phyloP scores from a whole-genome alignment of 2,329 filamentous ascomycete species.

The Sporothrix brunneoviolacea region DNA sequence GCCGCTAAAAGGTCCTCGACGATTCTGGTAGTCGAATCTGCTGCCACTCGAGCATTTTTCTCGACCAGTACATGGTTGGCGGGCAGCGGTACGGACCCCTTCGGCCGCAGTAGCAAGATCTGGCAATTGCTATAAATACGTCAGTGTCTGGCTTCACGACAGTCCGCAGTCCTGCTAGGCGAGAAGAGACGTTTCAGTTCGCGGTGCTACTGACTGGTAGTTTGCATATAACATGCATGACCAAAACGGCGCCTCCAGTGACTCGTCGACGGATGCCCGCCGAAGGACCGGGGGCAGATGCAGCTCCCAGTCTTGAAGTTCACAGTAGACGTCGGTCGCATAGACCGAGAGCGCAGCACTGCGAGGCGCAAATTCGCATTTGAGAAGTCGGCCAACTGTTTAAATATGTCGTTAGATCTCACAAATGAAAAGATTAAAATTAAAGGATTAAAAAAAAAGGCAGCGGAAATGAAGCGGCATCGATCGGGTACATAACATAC shows the following conservation, averaged over 20 bases:
- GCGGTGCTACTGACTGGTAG: slow-evolving; percentile 5
- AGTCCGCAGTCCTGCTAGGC: no score
- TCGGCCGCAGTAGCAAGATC: neutral
- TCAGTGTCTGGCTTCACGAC: no score
- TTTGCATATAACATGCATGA: slow-evolving; percentile 7
- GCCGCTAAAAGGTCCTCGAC: neutral
- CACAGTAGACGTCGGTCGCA: neutral
- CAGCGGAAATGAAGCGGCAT: no score
- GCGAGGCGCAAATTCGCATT: neutral
- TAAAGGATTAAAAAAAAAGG: no score
- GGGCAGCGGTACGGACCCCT: neutral
- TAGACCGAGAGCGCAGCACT: neutral
- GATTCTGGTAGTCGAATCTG: neutral
- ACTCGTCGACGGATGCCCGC: slow-evolving; percentile 1
- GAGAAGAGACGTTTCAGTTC: no score
- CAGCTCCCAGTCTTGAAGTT: slow-evolving; percentile 1
- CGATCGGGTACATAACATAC: no score
- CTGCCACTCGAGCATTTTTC: neutral
- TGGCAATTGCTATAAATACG: no score
- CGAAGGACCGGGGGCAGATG: neutral
- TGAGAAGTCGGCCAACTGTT: neutral
- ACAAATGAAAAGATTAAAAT: no score
- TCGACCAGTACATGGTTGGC: neutral
- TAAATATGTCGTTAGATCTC: no score
- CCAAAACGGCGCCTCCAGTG: neutral